phyloP scores from a whole-genome alignment of 2,329 filamentous ascomycete species.

The Curvularia sp. region DNA sequence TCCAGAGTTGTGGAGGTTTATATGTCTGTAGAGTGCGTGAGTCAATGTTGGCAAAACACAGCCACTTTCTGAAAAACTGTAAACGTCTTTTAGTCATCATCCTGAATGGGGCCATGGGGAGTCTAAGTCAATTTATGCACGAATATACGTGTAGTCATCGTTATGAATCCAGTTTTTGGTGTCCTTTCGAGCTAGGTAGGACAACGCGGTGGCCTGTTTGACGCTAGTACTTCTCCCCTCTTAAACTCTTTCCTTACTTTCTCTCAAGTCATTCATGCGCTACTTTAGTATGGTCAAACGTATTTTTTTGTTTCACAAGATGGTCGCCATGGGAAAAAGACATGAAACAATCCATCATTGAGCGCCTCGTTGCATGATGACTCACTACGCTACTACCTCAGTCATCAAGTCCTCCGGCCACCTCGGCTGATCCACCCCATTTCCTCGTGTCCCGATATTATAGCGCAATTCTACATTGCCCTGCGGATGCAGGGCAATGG shows the following conservation, averaged over 20 bases:
- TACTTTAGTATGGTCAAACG: background rate
- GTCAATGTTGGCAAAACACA: background rate
- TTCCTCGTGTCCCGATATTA: conserved; percentile 60
- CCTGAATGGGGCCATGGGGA: no score
- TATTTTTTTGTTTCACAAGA: background rate
- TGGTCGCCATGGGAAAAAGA: background rate
- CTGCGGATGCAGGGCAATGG: conserved; percentile 52
- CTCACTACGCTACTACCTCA: conserved; percentile 43
- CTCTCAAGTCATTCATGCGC: no score
- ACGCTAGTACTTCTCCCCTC: no score
- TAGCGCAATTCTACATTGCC: conserved; percentile 50
- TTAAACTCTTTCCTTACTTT: no score
- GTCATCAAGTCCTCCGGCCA: conserved; percentile 58
- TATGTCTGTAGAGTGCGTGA: background rate
- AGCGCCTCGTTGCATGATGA: background rate
- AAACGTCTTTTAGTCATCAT: no score
- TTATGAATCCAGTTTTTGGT: no score
- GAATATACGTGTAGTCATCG: no score
- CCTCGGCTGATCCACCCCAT: conserved; percentile 57
- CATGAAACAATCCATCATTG: background rate
- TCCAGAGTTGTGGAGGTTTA: background rate
- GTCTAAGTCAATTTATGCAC: no score
- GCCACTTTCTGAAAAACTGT: background rate
- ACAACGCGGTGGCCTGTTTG: no score
- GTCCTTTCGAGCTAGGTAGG: no score